Percentiles rank a stretch among this genome's conserved stretches.
phyloP scores from a whole-genome alignment of 1,284 basidiomycete species.

The Naganishia sp. region DNA sequence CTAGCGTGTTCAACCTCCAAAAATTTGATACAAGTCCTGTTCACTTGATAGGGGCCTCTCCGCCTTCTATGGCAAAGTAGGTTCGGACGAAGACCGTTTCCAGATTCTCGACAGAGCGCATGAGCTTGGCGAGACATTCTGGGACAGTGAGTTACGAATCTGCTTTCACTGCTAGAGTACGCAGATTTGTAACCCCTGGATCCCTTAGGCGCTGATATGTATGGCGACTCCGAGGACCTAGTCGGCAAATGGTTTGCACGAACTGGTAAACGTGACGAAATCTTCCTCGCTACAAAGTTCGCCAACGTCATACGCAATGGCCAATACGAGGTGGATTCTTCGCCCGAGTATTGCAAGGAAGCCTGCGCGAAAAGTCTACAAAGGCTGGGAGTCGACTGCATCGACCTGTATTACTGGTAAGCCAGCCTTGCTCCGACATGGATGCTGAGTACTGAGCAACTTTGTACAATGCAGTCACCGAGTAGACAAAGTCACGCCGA shows the following conservation, averaged over 20 bases:
- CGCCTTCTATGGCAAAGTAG: constrained; percentile 32
- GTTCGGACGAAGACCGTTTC: constrained; percentile 56
- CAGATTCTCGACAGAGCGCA: constrained; percentile 44
- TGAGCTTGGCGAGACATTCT: constrained; percentile 32
- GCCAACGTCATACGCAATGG: constrained; percentile 36
- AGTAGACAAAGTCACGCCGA: constrained; percentile 53
- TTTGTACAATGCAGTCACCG: constrained; percentile 34
- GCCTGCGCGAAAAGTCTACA: constrained; percentile 53
- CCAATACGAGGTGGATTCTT: constrained; percentile 8
- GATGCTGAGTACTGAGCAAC: not conserved
- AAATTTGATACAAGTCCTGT: too few species aligned
- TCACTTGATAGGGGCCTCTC: constrained; percentile 13
- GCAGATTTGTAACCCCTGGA: not conserved
- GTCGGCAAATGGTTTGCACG: constrained; percentile 31
- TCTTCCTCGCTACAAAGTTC: constrained; percentile 62
- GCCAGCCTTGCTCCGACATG: not conserved
- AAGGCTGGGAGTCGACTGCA: constrained; percentile 56
- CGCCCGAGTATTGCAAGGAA: constrained; percentile 45
- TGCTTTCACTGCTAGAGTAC: not conserved
- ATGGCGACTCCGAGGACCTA: constrained; percentile 33
- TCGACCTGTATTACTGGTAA: constrained; percentile 59
- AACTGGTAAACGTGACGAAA: constrained; percentile 34
- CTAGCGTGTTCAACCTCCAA: not conserved
- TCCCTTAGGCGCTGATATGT: constrained; percentile 26
- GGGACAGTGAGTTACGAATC: constrained; percentile 28